These are phyloP conservation scores for Spathaspora passalidarum DNA, from an alignment of 805 yeast genomes.

Conservation along the genomic window DNA sequence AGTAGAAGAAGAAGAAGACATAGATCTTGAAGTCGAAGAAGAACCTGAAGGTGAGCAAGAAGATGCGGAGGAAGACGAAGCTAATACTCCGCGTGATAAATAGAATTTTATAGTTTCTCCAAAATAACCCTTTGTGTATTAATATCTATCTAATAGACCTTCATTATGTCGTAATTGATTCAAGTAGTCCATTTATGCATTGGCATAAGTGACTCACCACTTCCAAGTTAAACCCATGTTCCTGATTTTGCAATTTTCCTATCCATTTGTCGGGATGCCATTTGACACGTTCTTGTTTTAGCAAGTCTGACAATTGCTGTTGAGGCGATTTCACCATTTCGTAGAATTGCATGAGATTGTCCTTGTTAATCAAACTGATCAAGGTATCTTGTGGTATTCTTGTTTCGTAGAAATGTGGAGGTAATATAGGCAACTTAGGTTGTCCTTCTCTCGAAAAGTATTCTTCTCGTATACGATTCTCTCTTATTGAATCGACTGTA, in stretches of 20 bases:
- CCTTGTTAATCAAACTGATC: slow-evolving; percentile 17
- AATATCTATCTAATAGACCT: background rate
- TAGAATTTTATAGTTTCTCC: no score
- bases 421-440: slow-evolving; percentile 12
- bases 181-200: slow-evolving; percentile 27
- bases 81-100: slow-evolving; percentile 11
- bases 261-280: slow-evolving; percentile 75
- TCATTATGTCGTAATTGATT: background rate
- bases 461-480: slow-evolving; percentile 5
- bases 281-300: slow-evolving; percentile 51
- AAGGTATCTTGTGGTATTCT: slow-evolving; percentile 12
- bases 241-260: slow-evolving; percentile 16
- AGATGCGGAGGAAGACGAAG: slow-evolving; percentile 8
- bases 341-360: slow-evolving; percentile 26
- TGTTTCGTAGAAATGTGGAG: slow-evolving; percentile 8
- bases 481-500: no score
- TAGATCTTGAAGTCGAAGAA: slow-evolving; percentile 10
- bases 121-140: slow-evolving; percentile 2
- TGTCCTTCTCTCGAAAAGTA: slow-evolving; percentile 16
- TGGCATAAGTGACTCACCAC: slow-evolving; percentile 29
- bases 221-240: slow-evolving; percentile 19
- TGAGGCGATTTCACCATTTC: slow-evolving; percentile 13
- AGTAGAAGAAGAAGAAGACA: slow-evolving; percentile 12
- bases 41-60: slow-evolving; percentile 8
- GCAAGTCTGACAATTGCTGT: slow-evolving; percentile 17